Percentiles rank a stretch among this genome's conserved stretches.
phyloP scores from a whole-genome alignment of 768 basidiomycete species.

The Cantharellus cinnabarinus region DNA sequence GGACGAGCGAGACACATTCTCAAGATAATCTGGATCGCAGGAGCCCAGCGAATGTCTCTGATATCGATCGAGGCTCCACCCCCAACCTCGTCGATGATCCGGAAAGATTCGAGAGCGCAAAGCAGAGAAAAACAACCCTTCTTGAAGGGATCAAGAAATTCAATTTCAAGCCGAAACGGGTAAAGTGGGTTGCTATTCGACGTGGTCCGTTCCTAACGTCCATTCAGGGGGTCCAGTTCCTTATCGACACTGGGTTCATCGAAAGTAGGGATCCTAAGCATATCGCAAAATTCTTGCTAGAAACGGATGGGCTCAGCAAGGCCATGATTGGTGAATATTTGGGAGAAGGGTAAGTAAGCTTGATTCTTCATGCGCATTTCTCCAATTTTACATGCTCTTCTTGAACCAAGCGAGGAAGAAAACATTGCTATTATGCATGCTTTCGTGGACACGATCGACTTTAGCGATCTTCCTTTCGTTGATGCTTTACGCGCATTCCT shows the following conservation, averaged over 20 bases:
- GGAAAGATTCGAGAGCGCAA: conserved; percentile 79
- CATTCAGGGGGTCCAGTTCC: conserved; percentile 65
- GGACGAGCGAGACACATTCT: background rate
- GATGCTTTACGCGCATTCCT: conserved; percentile 79
- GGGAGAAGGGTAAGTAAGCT: conserved; percentile 65
- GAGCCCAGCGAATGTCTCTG: background rate
- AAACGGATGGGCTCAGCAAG: conserved; percentile 85
- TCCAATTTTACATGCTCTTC: background rate
- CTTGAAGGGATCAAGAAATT: conserved; percentile 94
- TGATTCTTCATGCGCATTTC: background rate
- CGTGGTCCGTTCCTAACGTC: background rate
- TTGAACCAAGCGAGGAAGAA: conserved; percentile 45
- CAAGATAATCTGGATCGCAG: background rate
- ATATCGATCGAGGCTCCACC: conserved; percentile 27
- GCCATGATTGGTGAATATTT: conserved; percentile 95
- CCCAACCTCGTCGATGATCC: conserved; percentile 82
- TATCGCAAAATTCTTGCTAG: conserved; percentile 66
- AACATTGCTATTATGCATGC: conserved; percentile 94
- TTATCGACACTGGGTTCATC: conserved; percentile 79
- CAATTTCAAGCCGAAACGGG: conserved; percentile 95
- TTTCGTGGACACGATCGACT: conserved; percentile 84
- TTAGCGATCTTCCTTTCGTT: conserved; percentile 61
- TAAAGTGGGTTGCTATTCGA: conserved; percentile 18
- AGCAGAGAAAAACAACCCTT: conserved; percentile 86
- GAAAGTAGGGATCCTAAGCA: conserved; percentile 46